Evolutionary conservation across 345 rosid genomes (phyloP).

Genomic region (Syzygium oleosum): DNA sequence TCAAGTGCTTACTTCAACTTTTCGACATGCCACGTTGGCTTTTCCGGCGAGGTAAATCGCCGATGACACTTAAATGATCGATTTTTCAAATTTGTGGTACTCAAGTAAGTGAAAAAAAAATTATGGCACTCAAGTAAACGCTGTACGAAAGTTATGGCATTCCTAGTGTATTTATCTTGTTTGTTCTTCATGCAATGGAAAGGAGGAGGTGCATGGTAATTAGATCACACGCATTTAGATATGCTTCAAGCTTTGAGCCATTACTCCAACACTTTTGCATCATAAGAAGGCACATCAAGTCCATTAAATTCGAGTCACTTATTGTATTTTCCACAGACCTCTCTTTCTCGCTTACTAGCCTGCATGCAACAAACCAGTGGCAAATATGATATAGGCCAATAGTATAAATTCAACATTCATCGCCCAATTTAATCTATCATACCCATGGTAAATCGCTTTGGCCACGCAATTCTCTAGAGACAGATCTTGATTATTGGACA

Average conservation of each 20-base stretch:
- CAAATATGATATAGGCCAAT: neutral
- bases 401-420: neutral
- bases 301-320: too few species aligned
- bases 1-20: neutral
- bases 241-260: neutral
- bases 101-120: neutral
- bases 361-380: neutral
- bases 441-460: neutral
- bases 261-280: neutral
- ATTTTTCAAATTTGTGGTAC: neutral
- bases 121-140: too few species aligned
- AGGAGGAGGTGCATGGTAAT: neutral
- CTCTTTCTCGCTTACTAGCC: neutral
- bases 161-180: too few species aligned
- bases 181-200: neutral
- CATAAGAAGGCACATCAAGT: too few species aligned
- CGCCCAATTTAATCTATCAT: neutral
- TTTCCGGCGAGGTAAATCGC: too few species aligned
- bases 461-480: neutral
- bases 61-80: too few species aligned
- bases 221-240: neutral
- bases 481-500: neutral
- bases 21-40: fast-evolving
- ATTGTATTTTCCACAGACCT: too few species aligned
- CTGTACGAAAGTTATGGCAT: too few species aligned